Evolutionary conservation across 768 basidiomycete species (phyloP).

Genomic region (Amanita inopinata): DNA sequence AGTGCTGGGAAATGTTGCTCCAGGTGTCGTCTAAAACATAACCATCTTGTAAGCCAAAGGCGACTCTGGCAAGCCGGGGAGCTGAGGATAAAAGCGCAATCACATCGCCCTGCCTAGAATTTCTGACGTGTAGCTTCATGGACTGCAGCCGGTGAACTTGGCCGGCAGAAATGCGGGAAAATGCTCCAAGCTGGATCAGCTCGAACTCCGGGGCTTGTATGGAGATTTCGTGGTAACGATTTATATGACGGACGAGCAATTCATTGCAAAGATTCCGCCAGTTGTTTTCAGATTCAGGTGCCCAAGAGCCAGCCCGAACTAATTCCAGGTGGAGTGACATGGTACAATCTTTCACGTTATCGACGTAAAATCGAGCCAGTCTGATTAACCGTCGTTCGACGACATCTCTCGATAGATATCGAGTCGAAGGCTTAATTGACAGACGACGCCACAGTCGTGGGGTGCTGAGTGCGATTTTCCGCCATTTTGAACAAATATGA

Average conservation of each 20-base stretch:
- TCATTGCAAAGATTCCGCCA: slow-evolving; percentile 1
- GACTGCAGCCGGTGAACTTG: not conserved
- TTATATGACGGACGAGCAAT: not conserved
- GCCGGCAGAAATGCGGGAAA: not conserved
- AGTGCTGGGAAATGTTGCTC: slow-evolving; percentile 4
- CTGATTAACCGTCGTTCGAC: slow-evolving; percentile 2
- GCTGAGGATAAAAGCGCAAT: slow-evolving; percentile 1
- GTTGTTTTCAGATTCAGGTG: slow-evolving; percentile 4
- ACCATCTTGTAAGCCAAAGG: slow-evolving; percentile 3
- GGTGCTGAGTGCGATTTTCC: not conserved
- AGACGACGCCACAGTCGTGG: slow-evolving; percentile 1
- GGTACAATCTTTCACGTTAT: slow-evolving; percentile 2
- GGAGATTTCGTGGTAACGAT: slow-evolving; percentile 2
- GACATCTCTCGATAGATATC: slow-evolving; percentile 1
- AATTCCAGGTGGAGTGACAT: not conserved
- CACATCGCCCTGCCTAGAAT: not conserved
- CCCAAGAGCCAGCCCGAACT: slow-evolving; percentile 2
- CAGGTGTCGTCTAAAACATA: slow-evolving; percentile 3
- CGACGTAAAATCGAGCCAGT: slow-evolving; percentile 2
- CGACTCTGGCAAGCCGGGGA: not conserved
- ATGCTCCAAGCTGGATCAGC: not conserved
- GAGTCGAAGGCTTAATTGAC: slow-evolving; percentile 2
- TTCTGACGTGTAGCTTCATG: not conserved
- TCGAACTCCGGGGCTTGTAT: slow-evolving; percentile 1
- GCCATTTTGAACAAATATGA: slow-evolving; percentile 3